phyloP scores from a whole-genome alignment of 208 protist genomes.

The Crithidia acanthocephali region DNA sequence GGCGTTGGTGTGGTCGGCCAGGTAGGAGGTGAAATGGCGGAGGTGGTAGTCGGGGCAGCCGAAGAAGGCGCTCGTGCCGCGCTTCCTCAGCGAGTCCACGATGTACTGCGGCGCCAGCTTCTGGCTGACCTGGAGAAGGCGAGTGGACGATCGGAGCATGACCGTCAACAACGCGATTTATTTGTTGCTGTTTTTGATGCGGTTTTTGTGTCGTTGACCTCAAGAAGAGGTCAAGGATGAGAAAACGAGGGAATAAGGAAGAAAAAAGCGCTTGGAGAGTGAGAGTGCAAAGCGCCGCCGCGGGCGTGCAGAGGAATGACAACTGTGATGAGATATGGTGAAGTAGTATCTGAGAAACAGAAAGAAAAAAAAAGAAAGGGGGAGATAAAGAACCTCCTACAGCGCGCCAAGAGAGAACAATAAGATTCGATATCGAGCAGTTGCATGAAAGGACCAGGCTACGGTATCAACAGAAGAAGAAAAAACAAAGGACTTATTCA shows the following conservation, averaged over 20 bases:
- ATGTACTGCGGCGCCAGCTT: slow-evolving; percentile 53
- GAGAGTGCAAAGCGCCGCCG: too few relatives aligned
- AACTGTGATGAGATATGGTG: too few relatives aligned
- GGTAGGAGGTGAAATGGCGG: slow-evolving; percentile 83
- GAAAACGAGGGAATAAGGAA: too few relatives aligned
- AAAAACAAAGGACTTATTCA: not conserved
- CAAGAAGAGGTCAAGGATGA: too few relatives aligned
- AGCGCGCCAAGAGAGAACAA: not conserved
- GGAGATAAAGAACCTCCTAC: not conserved
- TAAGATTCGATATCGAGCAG: too few relatives aligned
- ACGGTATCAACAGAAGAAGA: not conserved
- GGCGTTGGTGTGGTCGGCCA: slow-evolving; percentile 52
- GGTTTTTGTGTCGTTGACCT: too few relatives aligned
- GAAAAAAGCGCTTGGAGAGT: too few relatives aligned
- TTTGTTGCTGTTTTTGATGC: not conserved
- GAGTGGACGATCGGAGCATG: slow-evolving; percentile 16
- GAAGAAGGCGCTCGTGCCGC: slow-evolving; percentile 71
- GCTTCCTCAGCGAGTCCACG: slow-evolving; percentile 42
- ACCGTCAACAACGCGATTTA: not conserved
- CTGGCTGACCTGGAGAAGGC: slow-evolving; percentile 21
- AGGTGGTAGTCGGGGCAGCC: slow-evolving; percentile 90
- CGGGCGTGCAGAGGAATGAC: too few relatives aligned
- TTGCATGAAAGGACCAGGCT: too few relatives aligned
- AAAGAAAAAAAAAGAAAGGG: not conserved
- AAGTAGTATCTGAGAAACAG: too few relatives aligned